phyloP scores from a whole-genome alignment of 257 asterid genomes.

The Rubia yunnanensis region DNA sequence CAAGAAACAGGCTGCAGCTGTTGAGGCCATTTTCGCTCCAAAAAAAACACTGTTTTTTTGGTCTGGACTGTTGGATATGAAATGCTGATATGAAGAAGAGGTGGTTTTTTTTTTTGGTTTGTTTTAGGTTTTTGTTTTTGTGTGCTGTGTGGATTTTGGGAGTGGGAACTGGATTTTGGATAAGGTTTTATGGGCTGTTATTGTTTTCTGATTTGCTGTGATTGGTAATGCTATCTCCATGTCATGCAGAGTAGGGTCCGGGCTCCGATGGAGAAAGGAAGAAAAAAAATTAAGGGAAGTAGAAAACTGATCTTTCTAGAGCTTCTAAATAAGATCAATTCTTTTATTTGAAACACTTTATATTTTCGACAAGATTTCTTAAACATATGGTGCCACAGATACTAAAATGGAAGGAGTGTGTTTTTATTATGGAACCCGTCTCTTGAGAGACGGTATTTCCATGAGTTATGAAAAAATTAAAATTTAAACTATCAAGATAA shows the following conservation, averaged over 20 bases:
- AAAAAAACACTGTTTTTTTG: no score
- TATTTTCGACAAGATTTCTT: no score
- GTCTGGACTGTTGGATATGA: slow-evolving; percentile 5
- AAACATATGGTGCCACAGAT: no score
- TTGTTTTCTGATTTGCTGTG: slow-evolving; percentile 15
- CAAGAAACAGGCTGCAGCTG: slow-evolving; percentile 58
- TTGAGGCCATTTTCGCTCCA: slow-evolving; percentile 71
- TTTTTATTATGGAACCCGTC: no score
- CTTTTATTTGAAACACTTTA: no score
- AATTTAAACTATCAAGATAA: no score
- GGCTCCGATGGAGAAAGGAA: no score
- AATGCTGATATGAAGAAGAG: slow-evolving; percentile 6
- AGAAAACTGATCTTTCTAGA: neutral
- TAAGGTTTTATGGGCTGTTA: slow-evolving; percentile 36
- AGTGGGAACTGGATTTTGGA: slow-evolving; percentile 34
- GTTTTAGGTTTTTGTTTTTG: slow-evolving; percentile 4
- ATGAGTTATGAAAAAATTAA: no score
- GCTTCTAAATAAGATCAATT: neutral
- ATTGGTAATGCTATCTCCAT: slow-evolving; percentile 30
- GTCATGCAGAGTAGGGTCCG: slow-evolving; percentile 19
- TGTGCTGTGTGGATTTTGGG: slow-evolving; percentile 23
- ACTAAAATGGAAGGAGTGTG: no score
- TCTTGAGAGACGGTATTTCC: no score
- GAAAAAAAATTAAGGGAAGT: neutral
- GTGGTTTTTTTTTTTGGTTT: slow-evolving; percentile 1